Conservation (phyloP, 2,329 filamentous ascomycete species). For the Grosmannia penicillata region DNA sequence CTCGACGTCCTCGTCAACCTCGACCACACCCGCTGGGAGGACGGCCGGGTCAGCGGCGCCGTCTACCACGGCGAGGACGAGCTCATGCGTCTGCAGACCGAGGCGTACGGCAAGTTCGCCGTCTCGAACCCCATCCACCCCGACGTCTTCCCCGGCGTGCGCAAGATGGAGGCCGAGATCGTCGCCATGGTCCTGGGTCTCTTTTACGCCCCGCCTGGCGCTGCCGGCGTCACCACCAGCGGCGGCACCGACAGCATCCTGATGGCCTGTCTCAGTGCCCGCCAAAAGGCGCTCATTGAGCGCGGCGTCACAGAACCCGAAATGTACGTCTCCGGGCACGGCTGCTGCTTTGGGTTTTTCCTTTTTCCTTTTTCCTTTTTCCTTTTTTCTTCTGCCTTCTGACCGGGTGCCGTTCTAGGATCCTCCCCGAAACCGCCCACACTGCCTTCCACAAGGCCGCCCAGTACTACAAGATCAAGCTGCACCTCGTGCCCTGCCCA, state of each 20-base stretch:
- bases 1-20: conserved; percentile 65
- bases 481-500: conserved; percentile 78
- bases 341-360: background rate
- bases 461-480: conserved; percentile 92
- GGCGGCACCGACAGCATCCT: conserved; percentile 94
- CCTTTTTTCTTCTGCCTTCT: background rate
- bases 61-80: conserved; percentile 89
- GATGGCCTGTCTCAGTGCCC: conserved; percentile 82
- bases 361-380: background rate
- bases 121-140: conserved; percentile 95
- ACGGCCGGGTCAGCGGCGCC: conserved; percentile 83
- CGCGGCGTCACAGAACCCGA: conserved; percentile 83
- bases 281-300: conserved; percentile 77
- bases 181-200: conserved; percentile 87
- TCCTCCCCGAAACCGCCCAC: conserved; percentile 86
- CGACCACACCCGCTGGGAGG: conserved; percentile 95
- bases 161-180: conserved; percentile 98
- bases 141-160: conserved; percentile 91
- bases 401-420: conserved; percentile 46
- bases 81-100: conserved; percentile 70
- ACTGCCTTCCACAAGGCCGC: conserved; percentile 93
- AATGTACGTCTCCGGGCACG: conserved; percentile 50
- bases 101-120: conserved; percentile 87
- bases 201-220: conserved; percentile 78
- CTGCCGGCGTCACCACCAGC: conserved; percentile 77